A percentile compares a stretch with the other conserved stretches of the same genome.
Evolutionary conservation across 768 basidiomycete species (phyloP).

Genomic region (Strobilomyces echinocephalus): DNA sequence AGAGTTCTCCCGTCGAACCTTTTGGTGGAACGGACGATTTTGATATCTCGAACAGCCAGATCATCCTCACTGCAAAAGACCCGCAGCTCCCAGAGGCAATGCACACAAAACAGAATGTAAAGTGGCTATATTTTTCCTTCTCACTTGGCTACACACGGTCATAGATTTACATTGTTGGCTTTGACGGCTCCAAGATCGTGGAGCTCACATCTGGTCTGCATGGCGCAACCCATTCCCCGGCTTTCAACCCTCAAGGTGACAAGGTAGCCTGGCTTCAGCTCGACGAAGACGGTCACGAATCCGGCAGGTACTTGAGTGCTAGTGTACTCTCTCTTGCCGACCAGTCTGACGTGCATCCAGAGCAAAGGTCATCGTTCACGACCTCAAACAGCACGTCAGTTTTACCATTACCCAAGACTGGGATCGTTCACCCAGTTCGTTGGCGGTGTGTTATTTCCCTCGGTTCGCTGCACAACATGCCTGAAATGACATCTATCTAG

Average conservation of each 20-base stretch:
- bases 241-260: constrained; percentile 59
- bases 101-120: constrained; percentile 88
- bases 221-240: constrained; percentile 75
- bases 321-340: neutral
- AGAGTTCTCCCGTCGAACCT: constrained; percentile 77
- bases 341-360: constrained; percentile 32
- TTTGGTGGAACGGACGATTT: constrained; percentile 85
- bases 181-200: constrained; percentile 47
- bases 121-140: neutral
- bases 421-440: constrained; percentile 66
- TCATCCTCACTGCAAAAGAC: constrained; percentile 86
- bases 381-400: constrained; percentile 59
- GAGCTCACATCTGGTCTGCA: constrained; percentile 82
- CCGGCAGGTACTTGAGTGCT: constrained; percentile 54
- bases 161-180: constrained; percentile 67
- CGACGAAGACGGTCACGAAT: constrained; percentile 83
- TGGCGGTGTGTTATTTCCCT: constrained; percentile 10
- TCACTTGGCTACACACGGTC: neutral
- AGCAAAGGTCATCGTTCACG: constrained; percentile 74
- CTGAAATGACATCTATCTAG: constrained; percentile 31
- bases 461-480: neutral
- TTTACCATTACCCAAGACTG: constrained; percentile 76
- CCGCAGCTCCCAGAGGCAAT: constrained; percentile 67
- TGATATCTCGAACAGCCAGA: constrained; percentile 60
- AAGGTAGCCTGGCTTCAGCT: constrained; percentile 88